phyloP scores from a whole-genome alignment of 129 eudicot genomes.

The Chrysanthemum lavandulifolium region DNA sequence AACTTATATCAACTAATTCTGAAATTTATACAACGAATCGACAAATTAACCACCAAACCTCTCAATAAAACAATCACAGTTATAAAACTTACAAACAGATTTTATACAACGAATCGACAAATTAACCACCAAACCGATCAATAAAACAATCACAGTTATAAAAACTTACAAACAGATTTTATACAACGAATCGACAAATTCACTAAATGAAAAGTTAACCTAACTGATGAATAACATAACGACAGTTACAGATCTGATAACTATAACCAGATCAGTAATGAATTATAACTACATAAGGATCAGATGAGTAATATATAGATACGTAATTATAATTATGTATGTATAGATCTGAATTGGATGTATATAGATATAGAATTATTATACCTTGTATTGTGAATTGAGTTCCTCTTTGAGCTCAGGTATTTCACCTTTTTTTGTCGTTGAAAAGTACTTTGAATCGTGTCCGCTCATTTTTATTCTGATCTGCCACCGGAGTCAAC shows the following conservation, averaged over 20 bases:
- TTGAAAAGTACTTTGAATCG: constrained; percentile 97
- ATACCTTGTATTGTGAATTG: constrained; percentile 98
- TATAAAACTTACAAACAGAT: neutral
- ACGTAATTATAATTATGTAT: neutral
- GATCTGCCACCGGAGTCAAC: constrained; percentile 17
- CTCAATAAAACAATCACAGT: neutral
- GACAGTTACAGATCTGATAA: constrained; percentile 28
- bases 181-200: neutral
- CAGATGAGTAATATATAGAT: constrained; percentile 6
- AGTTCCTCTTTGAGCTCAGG: constrained; percentile 98
- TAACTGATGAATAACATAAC: no score
- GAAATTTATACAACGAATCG: no score
- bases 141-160: neutral
- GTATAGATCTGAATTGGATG: neutral
- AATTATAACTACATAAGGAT: neutral
- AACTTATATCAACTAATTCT: no score
- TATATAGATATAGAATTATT: neutral
- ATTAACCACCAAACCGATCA: neutral
- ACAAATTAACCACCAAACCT: no score
- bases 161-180: neutral
- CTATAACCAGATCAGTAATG: constrained; percentile 10
- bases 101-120: neutral
- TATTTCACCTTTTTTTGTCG: constrained; percentile 96
- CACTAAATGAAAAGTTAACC: no score
- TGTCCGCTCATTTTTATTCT: constrained; percentile 77